Evolutionary conservation across 495 filamentous ascomycete species (phyloP).

Genomic region (Talaromyces liani): DNA sequence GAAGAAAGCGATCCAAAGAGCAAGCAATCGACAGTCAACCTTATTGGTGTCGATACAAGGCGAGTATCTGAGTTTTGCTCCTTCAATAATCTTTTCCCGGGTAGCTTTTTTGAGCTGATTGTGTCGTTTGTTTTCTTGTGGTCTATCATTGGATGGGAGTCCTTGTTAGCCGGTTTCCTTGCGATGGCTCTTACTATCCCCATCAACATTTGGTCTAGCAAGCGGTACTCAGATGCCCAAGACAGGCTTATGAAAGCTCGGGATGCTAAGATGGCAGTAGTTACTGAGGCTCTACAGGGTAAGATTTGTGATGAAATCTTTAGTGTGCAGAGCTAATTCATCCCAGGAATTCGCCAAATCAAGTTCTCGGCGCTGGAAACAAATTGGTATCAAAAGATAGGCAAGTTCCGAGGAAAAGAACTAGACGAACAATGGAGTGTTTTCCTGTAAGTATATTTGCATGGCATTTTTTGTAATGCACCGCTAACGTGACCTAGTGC

Average conservation of each 20-base stretch:
- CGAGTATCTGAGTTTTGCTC: conserved; percentile 64
- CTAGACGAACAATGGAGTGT: conserved; percentile 55
- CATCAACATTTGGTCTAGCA: conserved; percentile 62
- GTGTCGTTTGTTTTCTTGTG: conserved; percentile 60
- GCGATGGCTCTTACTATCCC: conserved; percentile 58
- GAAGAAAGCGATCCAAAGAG: conserved; percentile 45
- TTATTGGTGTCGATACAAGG: conserved; percentile 70
- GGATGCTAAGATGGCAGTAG: conserved; percentile 68
- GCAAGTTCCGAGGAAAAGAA: conserved; percentile 57
- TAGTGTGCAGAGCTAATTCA: not conserved
- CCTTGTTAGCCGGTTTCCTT: conserved; percentile 59
- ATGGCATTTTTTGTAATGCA: conserved; percentile 30
- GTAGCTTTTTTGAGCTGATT: conserved; percentile 45
- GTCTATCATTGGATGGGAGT: conserved; percentile 65
- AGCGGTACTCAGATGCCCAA: conserved; percentile 57
- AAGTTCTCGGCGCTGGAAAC: conserved; percentile 80
- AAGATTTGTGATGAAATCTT: not conserved
- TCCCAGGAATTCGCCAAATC: conserved; percentile 63
- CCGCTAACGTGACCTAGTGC: not conserved
- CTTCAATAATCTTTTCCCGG: conserved; percentile 57
- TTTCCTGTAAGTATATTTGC: conserved; percentile 26
- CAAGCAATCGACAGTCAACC: conserved; percentile 72
- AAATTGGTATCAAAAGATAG: conserved; percentile 72
- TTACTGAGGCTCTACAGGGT: conserved; percentile 74
- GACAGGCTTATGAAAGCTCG: conserved; percentile 70